phyloP scores from a whole-genome alignment of 306 rosid genomes.

The Ormosia semicastrata region DNA sequence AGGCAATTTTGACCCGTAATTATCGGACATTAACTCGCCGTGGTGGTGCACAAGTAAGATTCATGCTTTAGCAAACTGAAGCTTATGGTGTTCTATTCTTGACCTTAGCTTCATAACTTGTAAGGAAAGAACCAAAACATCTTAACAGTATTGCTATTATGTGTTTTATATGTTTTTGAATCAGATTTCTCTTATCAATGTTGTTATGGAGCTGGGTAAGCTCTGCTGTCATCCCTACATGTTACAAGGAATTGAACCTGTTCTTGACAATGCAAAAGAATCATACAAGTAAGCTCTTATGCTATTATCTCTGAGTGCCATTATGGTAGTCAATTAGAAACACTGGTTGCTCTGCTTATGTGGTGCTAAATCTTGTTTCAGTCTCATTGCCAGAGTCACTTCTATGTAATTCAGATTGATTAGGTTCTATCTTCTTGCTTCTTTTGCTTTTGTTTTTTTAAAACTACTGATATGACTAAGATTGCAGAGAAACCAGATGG shows the following conservation, averaged over 20 bases:
- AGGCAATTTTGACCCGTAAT: slow-evolving; percentile 96
- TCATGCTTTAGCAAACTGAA: slow-evolving; percentile 12
- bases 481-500: background rate
- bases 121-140: background rate
- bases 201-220: slow-evolving; percentile 97
- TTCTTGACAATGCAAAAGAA: slow-evolving; percentile 75
- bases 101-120: slow-evolving; percentile 7
- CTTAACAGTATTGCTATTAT: background rate
- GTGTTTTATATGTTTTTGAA: slow-evolving; percentile 31
- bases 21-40: slow-evolving; percentile 93
- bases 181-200: slow-evolving; percentile 97
- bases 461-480: background rate
- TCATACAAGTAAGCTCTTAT: slow-evolving; percentile 56
- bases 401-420: background rate
- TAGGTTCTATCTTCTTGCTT: background rate
- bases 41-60: slow-evolving; percentile 94
- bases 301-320: background rate
- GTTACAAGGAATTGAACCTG: slow-evolving; percentile 98
- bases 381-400: slow-evolving; percentile 11
- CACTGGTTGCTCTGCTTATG: background rate
- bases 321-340: slow-evolving; percentile 9
- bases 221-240: slow-evolving; percentile 97
- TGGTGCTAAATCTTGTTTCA: slow-evolving; percentile 21
- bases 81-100: slow-evolving; percentile 14
- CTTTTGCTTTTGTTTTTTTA: background rate